Conservation (phyloP, 495 filamentous ascomycete genomes). For the Aspergillus sclerotioniger region DNA sequence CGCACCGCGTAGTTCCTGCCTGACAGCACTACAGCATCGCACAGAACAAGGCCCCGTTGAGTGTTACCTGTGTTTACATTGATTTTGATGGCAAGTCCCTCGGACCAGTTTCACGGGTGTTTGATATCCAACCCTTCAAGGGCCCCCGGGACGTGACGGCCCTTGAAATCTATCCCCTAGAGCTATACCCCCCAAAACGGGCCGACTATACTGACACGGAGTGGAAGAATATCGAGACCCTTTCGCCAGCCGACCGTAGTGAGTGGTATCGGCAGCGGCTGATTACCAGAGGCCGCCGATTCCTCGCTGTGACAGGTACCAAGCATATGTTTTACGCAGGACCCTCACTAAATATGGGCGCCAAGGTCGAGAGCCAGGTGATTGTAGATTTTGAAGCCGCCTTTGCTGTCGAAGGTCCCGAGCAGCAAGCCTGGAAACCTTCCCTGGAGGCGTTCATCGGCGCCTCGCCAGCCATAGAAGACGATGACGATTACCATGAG, state of each 20-base stretch:
- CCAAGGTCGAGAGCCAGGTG: conserved; percentile 48
- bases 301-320: conserved; percentile 26
- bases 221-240: not conserved
- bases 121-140: conserved; percentile 33
- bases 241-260: not conserved
- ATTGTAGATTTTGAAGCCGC: conserved; percentile 50
- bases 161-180: conserved; percentile 36
- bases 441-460: conserved; percentile 1
- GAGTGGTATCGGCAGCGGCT: conserved; percentile 9
- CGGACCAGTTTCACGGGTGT: conserved; percentile 30
- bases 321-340: conserved; percentile 45
- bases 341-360: conserved; percentile 34
- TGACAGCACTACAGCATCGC: conserved; percentile 13
- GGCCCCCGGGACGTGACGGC: conserved; percentile 32
- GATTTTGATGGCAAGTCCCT: conserved; percentile 41
- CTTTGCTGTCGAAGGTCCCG: conserved; percentile 17
- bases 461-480: not conserved
- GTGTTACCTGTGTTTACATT: conserved; percentile 31
- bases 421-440: conserved; percentile 17
- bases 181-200: conserved; percentile 18
- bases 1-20: conserved; percentile 10
- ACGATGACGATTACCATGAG: not conserved
- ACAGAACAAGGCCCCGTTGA: conserved; percentile 10
- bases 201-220: conserved; percentile 13
- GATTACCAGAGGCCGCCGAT: conserved; percentile 32